Base-by-base conservation (phyloP, 805 yeast genomes). In the Suhomyces faveliae region DNA sequence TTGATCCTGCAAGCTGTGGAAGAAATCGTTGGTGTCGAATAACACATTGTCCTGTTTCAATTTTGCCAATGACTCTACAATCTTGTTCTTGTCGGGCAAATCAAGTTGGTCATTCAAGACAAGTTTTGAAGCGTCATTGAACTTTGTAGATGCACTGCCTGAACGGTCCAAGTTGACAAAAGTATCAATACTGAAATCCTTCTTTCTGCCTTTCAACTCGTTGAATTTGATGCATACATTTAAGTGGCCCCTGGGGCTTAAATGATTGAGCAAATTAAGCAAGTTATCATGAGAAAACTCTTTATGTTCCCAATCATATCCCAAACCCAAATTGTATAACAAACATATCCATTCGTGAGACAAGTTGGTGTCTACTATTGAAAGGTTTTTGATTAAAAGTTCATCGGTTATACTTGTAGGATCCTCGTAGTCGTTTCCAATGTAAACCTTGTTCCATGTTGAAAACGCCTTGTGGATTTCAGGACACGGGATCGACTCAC, bases 331-430 rank as follows among this genome's bases (percentile, higher is more conserved):
- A 43, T 65, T 65, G 51, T 69, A 76, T 0, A 82, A 65, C 3
- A 79, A 51, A 21, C 67, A 59, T 0, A 81, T 65, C 88, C 88
- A 83, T 48, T 79, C 83, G 35, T 63, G 60, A 0, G 76, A 61
- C 25, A 73, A 64, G 2, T 63, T 52, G 2, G 56, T 61, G 38
- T 68, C 68, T 12, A 80, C 52, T 0, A 81, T 51, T 10, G 73
- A 51, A 2, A 80, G 53, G 49, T 71, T 79, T 30, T 64, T 61
- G 1, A 73, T 27, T 8, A 70, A 43, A 13, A 74, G 44, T 42
- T 69, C 73, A 30, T 59, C 61, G n/a, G 53, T 24, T 5, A 44
- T 33, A 20, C 37, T 15, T 13, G 46, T 24, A 9, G 43, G 35
- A 7, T 24, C 20, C 5, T 49, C 57, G 7, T 42, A 35, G 11